Base-by-base conservation (phyloP, 768 basidiomycete species). In the Cystofilobasidium capitatum region DNA sequence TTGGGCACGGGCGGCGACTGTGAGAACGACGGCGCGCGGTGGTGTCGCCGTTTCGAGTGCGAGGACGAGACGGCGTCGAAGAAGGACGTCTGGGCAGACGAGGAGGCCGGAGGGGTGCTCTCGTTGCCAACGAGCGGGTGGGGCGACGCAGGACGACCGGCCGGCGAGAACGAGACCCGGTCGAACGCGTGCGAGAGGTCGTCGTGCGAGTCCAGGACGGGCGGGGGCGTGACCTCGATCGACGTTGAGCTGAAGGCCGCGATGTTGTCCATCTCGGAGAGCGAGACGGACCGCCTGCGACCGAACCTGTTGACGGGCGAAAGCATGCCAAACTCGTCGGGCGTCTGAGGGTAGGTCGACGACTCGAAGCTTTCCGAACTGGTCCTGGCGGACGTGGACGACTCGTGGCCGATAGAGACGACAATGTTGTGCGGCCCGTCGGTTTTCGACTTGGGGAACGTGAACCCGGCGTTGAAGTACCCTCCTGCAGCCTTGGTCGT, bases 251-350 rank as follows among this genome's bases (percentile, higher is more conserved):
- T 55, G 51, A 55, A 55, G 29, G 26, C 14, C 7, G 14, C 26
- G 13, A 55, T 17, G 8, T 14, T 10, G 26, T 29, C 31, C 51
- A 55, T 8, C 17, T 55, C 51, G 29, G 51, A 55, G 29, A 55
- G 51, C 29, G 51, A 55, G 51, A 55, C 51, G 29, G 51, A 55
- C 51, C 51, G 51, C 51, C 51, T 29, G 26, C 51, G 51, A n/a
- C 51, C 51, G 8, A 8, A 4, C 8, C 5, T 6, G 29, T 20
- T 20, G 3, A 31, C 26, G 6, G 51, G 51, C 3, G 51, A 26
- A 7, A 55, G 51, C 51, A 55, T 29, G 51, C 51, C 51, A 17
- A 55, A 55, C 31, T 55, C 51, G 8, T 12, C 26, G 14, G 51
- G 51, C 26, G 51, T 55, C 12, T 33, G 51, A 2, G 51, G 51